Evolutionary conservation across 2,329 filamentous ascomycete genomes (phyloP).

Genomic region (Penicillium sp.): DNA sequence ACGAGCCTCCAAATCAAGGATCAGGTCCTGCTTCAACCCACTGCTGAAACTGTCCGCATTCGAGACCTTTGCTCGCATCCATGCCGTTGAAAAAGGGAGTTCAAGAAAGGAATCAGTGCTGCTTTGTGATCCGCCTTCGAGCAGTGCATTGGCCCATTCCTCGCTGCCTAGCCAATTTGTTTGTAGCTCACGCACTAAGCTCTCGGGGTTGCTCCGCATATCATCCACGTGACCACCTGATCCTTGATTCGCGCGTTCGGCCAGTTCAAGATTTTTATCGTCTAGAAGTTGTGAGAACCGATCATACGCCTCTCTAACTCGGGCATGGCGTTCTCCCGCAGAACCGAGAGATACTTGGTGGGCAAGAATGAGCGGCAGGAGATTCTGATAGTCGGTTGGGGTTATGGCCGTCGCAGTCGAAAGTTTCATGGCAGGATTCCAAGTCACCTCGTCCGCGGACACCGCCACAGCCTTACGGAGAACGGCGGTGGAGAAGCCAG

Average conservation of each 20-base stretch:
- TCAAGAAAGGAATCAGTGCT: conserved; percentile 63
- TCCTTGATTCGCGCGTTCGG: conserved; percentile 28
- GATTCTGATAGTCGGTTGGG: conserved; percentile 33
- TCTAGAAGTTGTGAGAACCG: conserved; percentile 65
- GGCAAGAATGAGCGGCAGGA: conserved; percentile 68
- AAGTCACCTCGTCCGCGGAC: conserved; percentile 37
- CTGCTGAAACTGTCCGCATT: conserved; percentile 43
- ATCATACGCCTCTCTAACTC: conserved; percentile 56
- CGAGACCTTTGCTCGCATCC: conserved; percentile 63
- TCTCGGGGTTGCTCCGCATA: conserved; percentile 33
- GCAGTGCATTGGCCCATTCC: conserved; percentile 68
- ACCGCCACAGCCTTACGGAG: conserved; percentile 64
- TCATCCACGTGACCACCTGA: conserved; percentile 28
- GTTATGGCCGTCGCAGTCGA: conserved; percentile 50
- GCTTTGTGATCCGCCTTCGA: conserved; percentile 62
- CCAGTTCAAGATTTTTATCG: conserved; percentile 59
- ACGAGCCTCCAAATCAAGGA: conserved; percentile 69
- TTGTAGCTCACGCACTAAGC: conserved; percentile 50
- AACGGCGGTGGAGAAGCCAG: conserved; percentile 78
- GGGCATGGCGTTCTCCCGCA: conserved; percentile 59
- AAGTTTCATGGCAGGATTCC: conserved; percentile 53
- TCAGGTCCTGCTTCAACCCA: conserved; percentile 30
- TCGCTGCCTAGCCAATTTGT: conserved; percentile 76
- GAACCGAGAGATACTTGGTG: conserved; percentile 66
- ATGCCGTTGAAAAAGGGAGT: conserved; percentile 67